Evolutionary conservation across 2,329 filamentous ascomycete species (phyloP), one percentile per base, ranked within the genome.

Genomic region (Cytospora schulzeri): DNA sequence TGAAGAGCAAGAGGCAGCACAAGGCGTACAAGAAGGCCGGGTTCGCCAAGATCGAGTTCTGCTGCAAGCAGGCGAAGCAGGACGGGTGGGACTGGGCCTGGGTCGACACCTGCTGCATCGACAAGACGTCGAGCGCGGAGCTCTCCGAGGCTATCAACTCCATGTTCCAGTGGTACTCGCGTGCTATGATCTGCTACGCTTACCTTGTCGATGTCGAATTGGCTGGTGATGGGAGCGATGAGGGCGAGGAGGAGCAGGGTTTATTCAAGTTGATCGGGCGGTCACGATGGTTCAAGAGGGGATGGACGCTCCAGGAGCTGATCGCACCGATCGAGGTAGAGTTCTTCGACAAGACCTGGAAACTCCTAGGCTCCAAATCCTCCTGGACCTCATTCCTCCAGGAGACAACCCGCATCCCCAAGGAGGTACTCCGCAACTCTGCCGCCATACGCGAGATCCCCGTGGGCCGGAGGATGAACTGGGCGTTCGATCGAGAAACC

Each of bases 221-320:
- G n/a, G 3, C n/a, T 24, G 45, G 45, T 9, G 45, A 22, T n/a
- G n/a, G 17, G 17, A 9, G 41, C 41, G 19, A n/a, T 1, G 17
- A 45, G 41, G 41, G 8, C 7, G 38, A 48, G 6, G 17, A 24
- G n/a, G n/a, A 24, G 8, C 15, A 22, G 2, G 9, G 3, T 24
- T 9, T 48, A 12, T 48, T 22, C 41, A 6, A 17, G 2, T 1
- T 22, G 9, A 7, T 48, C 7, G 41, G 41, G 17, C 41, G 24
- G 17, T 48, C 41, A n/a, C 41, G 35, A 48, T 54, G 48, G 48
- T 54, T 61, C 11, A 61, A 22, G 31, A 53, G 58, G 28, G 48
- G 58, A 1, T 53, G 58, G 38, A 79, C 69, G 12, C 57, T 59
- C 3, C 57, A 59, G 48, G 57, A 59, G 45, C 57, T 59, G 2